Conservation (phyloP, 106 monocot genomes). For the Vanilla planifolia region DNA sequence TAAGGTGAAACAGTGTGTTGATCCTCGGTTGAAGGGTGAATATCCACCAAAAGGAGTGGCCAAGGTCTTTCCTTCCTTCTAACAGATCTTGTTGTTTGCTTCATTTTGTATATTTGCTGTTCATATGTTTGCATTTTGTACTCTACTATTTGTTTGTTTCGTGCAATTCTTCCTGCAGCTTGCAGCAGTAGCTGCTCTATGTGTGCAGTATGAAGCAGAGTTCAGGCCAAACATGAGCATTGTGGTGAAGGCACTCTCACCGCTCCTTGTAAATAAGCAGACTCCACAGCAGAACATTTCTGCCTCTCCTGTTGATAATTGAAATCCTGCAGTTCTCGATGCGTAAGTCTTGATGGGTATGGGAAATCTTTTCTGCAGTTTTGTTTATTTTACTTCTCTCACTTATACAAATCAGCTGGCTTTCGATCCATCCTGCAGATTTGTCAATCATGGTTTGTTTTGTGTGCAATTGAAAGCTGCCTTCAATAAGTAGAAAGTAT, state of each 20-base stretch:
- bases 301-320: too few relatives aligned
- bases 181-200: conserved; percentile 8
- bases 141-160: not conserved
- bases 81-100: not conserved
- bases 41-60: conserved; percentile 95
- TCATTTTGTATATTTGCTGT: too few relatives aligned
- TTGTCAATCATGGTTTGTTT: too few relatives aligned
- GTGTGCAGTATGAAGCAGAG: conserved; percentile 11
- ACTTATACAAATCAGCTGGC: too few relatives aligned
- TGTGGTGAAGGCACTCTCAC: conserved; percentile 7
- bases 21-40: conserved; percentile 84
- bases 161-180: not conserved
- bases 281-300: not conserved
- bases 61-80: conserved; percentile 40
- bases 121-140: not conserved
- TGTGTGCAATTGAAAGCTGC: too few relatives aligned
- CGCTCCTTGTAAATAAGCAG: conserved; percentile 9
- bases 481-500: too few relatives aligned
- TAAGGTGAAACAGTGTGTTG: conserved; percentile 93
- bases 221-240: conserved; percentile 12
- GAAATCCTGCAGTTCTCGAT: too few relatives aligned
- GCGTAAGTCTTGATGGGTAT: too few relatives aligned
- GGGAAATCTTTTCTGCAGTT: too few relatives aligned
- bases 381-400: too few relatives aligned
- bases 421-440: too few relatives aligned